A percentile compares a stretch with the other conserved stretches of the same genome.
phyloP scores from a whole-genome alignment of 225 moss, liverwort and hornwort genomes.

The Climacium dendroides region DNA sequence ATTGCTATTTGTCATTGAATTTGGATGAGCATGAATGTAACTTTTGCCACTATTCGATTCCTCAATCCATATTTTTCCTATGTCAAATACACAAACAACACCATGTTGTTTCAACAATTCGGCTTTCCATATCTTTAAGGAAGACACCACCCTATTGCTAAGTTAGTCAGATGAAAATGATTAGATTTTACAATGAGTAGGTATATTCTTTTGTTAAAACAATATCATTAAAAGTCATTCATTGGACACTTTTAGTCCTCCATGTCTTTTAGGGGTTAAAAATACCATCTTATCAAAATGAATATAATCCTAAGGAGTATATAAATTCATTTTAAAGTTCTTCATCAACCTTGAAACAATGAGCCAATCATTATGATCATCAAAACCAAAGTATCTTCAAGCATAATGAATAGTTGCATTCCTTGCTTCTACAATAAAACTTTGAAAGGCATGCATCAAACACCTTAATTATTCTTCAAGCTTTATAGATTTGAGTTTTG shows the following conservation, averaged over 20 bases:
- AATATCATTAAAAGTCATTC: neutral
- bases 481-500: too few relatives aligned
- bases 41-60: neutral
- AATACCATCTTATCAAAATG: neutral
- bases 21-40: accelerated
- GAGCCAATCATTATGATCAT: too few relatives aligned
- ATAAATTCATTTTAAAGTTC: neutral
- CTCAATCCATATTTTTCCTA: neutral
- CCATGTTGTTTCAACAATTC: neutral
- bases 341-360: neutral
- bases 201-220: neutral
- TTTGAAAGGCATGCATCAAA: neutral
- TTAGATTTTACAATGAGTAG: neutral
- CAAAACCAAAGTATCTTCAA: too few relatives aligned
- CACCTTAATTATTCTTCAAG: too few relatives aligned
- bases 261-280: too few relatives aligned
- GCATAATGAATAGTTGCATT: neutral
- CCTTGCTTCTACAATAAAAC: neutral
- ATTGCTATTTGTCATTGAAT: neutral
- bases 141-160: neutral
- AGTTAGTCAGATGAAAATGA: neutral
- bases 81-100: neutral
- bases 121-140: neutral
- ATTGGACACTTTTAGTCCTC: neutral
- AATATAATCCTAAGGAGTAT: neutral